phyloP scores from a whole-genome alignment of 2,329 filamentous ascomycete species.

The Beauveria asiatica region DNA sequence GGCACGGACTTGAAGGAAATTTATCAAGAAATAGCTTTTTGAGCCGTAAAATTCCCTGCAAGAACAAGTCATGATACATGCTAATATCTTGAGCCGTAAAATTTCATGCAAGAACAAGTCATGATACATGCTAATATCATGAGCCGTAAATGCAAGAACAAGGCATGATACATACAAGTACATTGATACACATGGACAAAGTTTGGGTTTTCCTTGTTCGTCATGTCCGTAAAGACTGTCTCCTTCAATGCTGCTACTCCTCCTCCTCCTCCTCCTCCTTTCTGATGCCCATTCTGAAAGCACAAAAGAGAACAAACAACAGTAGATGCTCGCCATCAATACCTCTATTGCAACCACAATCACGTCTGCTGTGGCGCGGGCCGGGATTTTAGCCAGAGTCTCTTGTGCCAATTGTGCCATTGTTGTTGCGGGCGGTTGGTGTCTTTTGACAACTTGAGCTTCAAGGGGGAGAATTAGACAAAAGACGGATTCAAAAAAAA shows the following conservation, averaged over 20 bases:
- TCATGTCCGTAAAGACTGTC: slow-evolving; percentile 33
- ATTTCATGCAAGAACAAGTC: no score
- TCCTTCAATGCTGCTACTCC: slow-evolving; percentile 23
- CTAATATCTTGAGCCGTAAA: no score
- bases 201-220: slow-evolving; percentile 36
- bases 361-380: slow-evolving; percentile 17
- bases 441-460: background rate
- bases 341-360: slow-evolving; percentile 11
- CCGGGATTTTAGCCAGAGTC: background rate
- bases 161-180: background rate
- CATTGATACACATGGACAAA: no score
- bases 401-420: background rate
- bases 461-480: background rate
- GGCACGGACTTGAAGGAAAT: background rate
- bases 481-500: background rate
- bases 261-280: background rate
- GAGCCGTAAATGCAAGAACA: no score
- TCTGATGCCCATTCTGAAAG: no score
- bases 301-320: no score
- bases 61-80: background rate
- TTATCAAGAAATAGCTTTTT: background rate
- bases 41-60: no score
- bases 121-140: background rate
- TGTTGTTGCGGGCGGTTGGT: background rate
- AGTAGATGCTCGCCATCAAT: no score